Conservation (phyloP, 106 monocot species). For the Posidonia australis region DNA sequence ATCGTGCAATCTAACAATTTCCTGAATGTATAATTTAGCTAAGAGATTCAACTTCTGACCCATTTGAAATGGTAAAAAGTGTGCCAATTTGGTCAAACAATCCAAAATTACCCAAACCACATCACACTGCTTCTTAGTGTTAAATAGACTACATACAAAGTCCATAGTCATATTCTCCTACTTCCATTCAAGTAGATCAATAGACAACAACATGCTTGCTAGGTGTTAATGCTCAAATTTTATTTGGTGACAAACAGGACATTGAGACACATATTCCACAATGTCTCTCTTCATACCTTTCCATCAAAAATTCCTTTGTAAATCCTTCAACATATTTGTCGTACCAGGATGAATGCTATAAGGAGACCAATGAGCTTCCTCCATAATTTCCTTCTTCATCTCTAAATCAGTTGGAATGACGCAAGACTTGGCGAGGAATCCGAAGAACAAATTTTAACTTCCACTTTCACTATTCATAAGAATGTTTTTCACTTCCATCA, state of each 20-base stretch:
- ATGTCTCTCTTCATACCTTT: not conserved
- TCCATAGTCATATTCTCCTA: slow-evolving; percentile 4
- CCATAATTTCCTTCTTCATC: not conserved
- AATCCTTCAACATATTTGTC: not conserved
- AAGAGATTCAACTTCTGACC: not conserved
- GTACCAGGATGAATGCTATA: not conserved
- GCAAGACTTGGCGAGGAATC: too few relatives aligned
- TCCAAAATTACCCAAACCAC: slow-evolving; percentile 3
- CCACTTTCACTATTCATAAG: too few relatives aligned
- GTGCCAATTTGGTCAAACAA: not conserved
- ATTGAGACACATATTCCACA: not conserved
- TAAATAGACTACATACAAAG: not conserved
- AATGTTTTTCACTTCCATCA: too few relatives aligned
- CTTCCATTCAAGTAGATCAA: slow-evolving; percentile 1
- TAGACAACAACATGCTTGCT: not conserved
- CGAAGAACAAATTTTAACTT: too few relatives aligned
- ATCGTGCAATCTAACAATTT: not conserved
- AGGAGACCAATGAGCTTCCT: not conserved
- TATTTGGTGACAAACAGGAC: not conserved
- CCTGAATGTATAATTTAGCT: not conserved
- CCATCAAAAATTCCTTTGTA: not conserved
- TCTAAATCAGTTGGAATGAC: not conserved
- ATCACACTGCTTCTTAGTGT: not conserved
- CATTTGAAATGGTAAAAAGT: not conserved
- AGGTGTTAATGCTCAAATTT: not conserved